Evolutionary conservation across 1,284 basidiomycete species (phyloP), one percentile per base, ranked within the genome.

Genomic region (Flammula alnicola): DNA sequence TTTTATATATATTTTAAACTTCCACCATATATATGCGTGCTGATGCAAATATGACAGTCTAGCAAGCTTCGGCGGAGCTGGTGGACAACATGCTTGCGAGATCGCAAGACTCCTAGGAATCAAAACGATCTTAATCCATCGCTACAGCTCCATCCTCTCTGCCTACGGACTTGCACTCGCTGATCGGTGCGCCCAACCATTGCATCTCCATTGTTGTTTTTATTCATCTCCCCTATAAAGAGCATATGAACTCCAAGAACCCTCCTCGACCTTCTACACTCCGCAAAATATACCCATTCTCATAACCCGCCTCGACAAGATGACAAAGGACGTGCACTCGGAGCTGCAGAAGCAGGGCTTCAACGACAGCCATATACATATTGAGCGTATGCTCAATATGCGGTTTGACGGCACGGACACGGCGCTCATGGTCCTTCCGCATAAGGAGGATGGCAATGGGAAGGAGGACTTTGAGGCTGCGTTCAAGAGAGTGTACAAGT

Each of bases 321-420:
- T 95, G 48, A 81, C 83, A 1, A 60, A 66, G 0, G 77, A 81
- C n/a, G 91, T 93, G 2, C 72, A 67, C 30, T 63, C 66, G 1
- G 92, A 92, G 62, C 76, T 98, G 16, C 65, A 71, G 47, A 76
- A 75, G 19, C 93, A 97, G 64, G 95, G 95, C 1, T 97, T 98
- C 67, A 77, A 82, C 54, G 79, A 73, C 5, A 75, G 80, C 3
- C 80, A 84, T 20, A 82, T 97, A 45, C 73, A 78, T 38, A 69
- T 88, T 1, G 94, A 98, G 65, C 79, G 88, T 16, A 84, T 91
- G 79, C 75, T 97, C 41, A 95, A 98, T 64, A 92, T 95, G 90
- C 83, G 94, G 31, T 95, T 93, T 61, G 88, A 94, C 43, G 91
- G 93, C 2, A 95, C 93, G 0, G 95, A 97, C 71, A 97, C 95